Conservation (phyloP, 2,329 filamentous ascomycete species). For the Leptographium lundbergii region DNA sequence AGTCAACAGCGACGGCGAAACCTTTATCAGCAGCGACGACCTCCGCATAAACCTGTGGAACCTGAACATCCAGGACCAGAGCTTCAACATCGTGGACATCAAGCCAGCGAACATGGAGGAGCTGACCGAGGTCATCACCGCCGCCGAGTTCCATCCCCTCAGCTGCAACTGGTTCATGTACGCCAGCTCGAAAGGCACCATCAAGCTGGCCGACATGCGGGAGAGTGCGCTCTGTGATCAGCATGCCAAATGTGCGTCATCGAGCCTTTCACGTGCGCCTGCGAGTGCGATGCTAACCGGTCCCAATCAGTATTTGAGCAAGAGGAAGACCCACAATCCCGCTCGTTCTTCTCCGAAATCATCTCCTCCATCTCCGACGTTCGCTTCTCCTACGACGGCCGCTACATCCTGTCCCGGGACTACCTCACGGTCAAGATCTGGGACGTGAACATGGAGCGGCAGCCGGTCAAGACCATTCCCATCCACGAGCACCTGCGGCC, state of each 20-base stretch:
- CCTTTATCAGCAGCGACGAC: conserved; percentile 97
- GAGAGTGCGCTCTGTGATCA: conserved; percentile 93
- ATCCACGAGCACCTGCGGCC: conserved; percentile 96
- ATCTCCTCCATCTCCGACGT: conserved; percentile 99
- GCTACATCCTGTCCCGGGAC: conserved; percentile 94
- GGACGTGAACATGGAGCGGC: conserved; percentile 98
- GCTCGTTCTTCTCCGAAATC: conserved; percentile 98
- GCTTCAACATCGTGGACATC: conserved; percentile 99
- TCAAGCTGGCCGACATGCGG: conserved; percentile 97
- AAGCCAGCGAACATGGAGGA: conserved; percentile 99
- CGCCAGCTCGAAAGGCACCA: conserved; percentile 95
- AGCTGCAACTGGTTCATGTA: conserved; percentile 99
- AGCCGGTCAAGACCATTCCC: conserved; percentile 95
- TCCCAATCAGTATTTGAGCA: conserved; percentile 75
- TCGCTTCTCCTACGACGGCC: conserved; percentile 88
- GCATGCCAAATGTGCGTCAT: conserved; percentile 74
- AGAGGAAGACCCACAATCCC: conserved; percentile 92
- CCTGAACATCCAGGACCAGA: conserved; percentile 97
- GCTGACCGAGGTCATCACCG: conserved; percentile 95
- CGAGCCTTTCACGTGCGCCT: neutral
- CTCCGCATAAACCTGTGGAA: conserved; percentile 98
- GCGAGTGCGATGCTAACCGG: neutral
- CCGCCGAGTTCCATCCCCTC: conserved; percentile 89
- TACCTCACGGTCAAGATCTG: conserved; percentile 99
- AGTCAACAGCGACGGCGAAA: conserved; percentile 99